These are phyloP conservation scores for Blakeslea trispora DNA, from an alignment of 371 early-diverging fungal genomes.

Conservation along the genomic window DNA sequence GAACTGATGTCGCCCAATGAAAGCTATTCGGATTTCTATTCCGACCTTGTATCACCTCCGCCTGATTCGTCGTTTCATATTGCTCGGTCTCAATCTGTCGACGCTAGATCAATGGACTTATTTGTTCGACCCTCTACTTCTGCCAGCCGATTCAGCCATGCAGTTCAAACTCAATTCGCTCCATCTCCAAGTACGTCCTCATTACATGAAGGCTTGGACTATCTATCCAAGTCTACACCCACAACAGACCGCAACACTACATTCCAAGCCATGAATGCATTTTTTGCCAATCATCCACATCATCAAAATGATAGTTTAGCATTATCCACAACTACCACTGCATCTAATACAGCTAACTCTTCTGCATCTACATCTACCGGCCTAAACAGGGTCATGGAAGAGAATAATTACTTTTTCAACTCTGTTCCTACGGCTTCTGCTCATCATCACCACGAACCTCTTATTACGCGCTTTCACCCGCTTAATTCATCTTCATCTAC, in stretches of 20 bases:
- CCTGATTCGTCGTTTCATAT: slow-evolving; percentile 13
- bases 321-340: slow-evolving; percentile 3
- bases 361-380: slow-evolving; percentile 21
- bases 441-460: slow-evolving; percentile 16
- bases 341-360: slow-evolving; percentile 3
- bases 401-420: slow-evolving; percentile 11
- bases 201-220: slow-evolving; percentile 22
- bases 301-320: slow-evolving; percentile 1
- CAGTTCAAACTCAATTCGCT: slow-evolving; percentile 10
- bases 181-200: slow-evolving; percentile 4
- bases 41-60: slow-evolving; percentile 22
- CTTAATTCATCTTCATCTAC: slow-evolving; percentile 35
- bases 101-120: slow-evolving; percentile 26
- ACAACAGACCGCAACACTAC: slow-evolving; percentile 7
- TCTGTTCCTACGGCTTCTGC: slow-evolving; percentile 11
- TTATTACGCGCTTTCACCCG: slow-evolving; percentile 18
- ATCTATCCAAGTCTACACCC: slow-evolving; percentile 38
- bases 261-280: slow-evolving; percentile 18
- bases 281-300: slow-evolving; percentile 12
- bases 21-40: slow-evolving; percentile 21
- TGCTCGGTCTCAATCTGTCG: slow-evolving; percentile 30
- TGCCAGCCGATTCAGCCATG: slow-evolving; percentile 12
- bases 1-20: slow-evolving; percentile 46
- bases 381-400: slow-evolving; percentile 28
- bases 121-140: slow-evolving; percentile 18